Conservation (phyloP, 2,329 filamentous ascomycete genomes). For the Hypocrella siamensis region DNA sequence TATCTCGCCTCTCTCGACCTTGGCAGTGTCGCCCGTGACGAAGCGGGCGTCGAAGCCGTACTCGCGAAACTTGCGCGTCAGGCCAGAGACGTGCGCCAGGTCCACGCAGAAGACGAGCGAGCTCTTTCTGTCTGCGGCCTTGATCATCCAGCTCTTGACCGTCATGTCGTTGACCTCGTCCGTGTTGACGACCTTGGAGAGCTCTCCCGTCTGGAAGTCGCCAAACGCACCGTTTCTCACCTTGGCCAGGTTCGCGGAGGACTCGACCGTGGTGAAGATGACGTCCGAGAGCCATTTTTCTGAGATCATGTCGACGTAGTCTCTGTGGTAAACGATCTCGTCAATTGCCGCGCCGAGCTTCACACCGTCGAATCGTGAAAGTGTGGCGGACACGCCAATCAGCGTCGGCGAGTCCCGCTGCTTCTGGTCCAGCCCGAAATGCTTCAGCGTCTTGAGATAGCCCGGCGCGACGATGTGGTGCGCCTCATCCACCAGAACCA, state of each 20-base stretch:
- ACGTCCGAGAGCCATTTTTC: conserved; percentile 87
- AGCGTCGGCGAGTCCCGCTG: conserved; percentile 39
- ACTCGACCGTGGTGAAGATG: conserved; percentile 84
- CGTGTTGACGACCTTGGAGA: conserved; percentile 75
- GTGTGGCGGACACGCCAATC: conserved; percentile 78
- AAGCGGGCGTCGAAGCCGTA: conserved; percentile 71
- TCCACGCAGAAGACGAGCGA: conserved; percentile 94
- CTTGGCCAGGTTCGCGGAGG: conserved; percentile 61
- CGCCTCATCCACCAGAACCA: conserved; percentile 87
- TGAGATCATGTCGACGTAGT: conserved; percentile 52
- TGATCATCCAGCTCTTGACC: conserved; percentile 71
- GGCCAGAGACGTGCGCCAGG: conserved; percentile 58
- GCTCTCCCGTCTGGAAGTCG: conserved; percentile 65
- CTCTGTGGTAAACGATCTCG: conserved; percentile 88
- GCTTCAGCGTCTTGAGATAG: conserved; percentile 59
- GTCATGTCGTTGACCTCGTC: conserved; percentile 67
- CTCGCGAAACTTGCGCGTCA: conserved; percentile 62
- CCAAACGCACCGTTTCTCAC: conserved; percentile 47
- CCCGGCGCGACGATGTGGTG: conserved; percentile 84
- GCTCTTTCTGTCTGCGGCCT: conserved; percentile 58
- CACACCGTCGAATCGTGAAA: conserved; percentile 67
- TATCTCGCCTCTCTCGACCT: conserved; percentile 48
- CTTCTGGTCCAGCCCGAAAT: conserved; percentile 54
- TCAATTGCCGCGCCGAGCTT: conserved; percentile 75
- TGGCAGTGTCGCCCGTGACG: conserved; percentile 70